These are phyloP conservation scores for Penicillium samsonianum DNA, from an alignment of 495 filamentous ascomycete genomes.

Conservation along the genomic window DNA sequence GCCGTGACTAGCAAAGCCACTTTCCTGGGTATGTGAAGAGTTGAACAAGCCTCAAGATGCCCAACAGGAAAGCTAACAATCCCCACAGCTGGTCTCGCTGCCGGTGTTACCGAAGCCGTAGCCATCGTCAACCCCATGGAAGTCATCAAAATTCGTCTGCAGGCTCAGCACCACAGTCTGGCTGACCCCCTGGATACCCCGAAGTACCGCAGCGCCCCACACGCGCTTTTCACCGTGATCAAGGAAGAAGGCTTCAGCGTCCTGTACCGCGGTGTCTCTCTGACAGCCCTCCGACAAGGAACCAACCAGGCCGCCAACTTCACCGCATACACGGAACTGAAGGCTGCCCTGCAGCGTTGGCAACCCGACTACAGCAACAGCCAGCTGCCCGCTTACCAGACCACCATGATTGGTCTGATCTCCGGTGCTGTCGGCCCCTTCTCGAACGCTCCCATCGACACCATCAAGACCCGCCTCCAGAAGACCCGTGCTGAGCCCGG, in stretches of 20 bases:
- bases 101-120: slow-evolving; percentile 95
- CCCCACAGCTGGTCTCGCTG: slow-evolving; percentile 75
- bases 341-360: slow-evolving; percentile 67
- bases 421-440: slow-evolving; percentile 94
- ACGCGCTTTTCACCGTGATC: slow-evolving; percentile 90
- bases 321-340: slow-evolving; percentile 95
- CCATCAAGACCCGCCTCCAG: slow-evolving; percentile 96
- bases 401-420: slow-evolving; percentile 85
- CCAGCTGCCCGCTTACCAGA: slow-evolving; percentile 84
- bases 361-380: slow-evolving; percentile 62
- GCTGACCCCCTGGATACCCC: slow-evolving; percentile 87
- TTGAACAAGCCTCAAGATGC: background rate
- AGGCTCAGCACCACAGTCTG: slow-evolving; percentile 95
- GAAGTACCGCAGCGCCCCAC: slow-evolving; percentile 96
- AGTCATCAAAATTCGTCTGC: slow-evolving; percentile 95
- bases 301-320: slow-evolving; percentile 99
- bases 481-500: slow-evolving; percentile 82
- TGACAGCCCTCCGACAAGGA: slow-evolving; percentile 91
- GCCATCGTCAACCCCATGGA: slow-evolving; percentile 98
- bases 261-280: slow-evolving; percentile 87
- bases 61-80: background rate
- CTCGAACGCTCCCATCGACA: slow-evolving; percentile 97
- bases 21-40: slow-evolving; percentile 66
- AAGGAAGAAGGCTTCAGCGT: slow-evolving; percentile 86
- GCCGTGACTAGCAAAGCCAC: slow-evolving; percentile 70